Evolutionary conservation across 2,329 filamentous ascomycete species (phyloP).

Genomic region (Fusarium caatingaense): DNA sequence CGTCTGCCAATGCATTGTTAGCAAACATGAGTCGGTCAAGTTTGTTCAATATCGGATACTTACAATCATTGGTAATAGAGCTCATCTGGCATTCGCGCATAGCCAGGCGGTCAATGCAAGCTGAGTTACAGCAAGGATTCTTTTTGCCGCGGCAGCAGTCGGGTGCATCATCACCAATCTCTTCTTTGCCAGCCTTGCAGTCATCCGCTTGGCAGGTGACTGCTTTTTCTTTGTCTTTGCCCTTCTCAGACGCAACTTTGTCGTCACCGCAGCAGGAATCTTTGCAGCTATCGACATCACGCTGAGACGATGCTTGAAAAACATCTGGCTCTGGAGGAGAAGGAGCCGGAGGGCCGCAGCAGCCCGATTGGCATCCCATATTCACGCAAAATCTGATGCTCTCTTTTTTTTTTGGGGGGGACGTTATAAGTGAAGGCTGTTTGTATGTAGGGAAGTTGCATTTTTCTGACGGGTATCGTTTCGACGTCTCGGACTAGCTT

Average conservation of each 20-base stretch:
- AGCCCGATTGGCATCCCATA: slow-evolving; percentile 30
- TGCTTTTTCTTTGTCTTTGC: not conserved
- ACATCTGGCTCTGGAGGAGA: not conserved
- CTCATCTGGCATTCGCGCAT: slow-evolving; percentile 53
- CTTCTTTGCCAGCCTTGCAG: not conserved
- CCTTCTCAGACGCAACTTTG: not conserved
- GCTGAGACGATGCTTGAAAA: not conserved
- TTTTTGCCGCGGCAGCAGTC: slow-evolving; percentile 57
- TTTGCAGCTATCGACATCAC: slow-evolving; percentile 5
- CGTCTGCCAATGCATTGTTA: not conserved
- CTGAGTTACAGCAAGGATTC: slow-evolving; percentile 56
- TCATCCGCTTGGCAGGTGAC: not conserved
- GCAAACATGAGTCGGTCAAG: not conserved
- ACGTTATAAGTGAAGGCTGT: not conserved
- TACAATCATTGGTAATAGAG: not conserved
- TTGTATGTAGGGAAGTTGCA: not conserved
- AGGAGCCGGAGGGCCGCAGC: slow-evolving; percentile 25
- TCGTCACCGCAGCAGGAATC: slow-evolving; percentile 16
- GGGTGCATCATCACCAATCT: slow-evolving; percentile 7
- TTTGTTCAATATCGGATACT: not conserved
- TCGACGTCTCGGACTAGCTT: not conserved
- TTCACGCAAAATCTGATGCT: not conserved
- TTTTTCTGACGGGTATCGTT: not conserved
- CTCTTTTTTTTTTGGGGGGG: not conserved
- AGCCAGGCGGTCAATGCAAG: slow-evolving; percentile 59